Conservation (phyloP, 2,329 filamentous ascomycete species). For the Fusarium succisae region DNA sequence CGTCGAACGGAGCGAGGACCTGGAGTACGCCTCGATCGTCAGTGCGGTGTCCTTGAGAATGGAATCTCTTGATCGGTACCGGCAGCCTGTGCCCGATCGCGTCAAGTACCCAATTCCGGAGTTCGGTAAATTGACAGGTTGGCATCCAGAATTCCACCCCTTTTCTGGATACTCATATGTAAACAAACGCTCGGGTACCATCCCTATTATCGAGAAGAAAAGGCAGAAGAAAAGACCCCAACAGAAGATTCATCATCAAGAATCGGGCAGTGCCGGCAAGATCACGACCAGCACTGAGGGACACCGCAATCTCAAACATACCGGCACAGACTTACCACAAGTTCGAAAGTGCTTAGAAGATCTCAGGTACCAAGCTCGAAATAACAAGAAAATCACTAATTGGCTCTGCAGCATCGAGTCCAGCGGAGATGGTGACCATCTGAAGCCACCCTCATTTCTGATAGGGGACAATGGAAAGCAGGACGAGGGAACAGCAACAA, state of each 20-base stretch:
- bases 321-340: background rate
- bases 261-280: background rate
- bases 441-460: background rate
- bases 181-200: constrained; percentile 17
- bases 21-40: constrained; percentile 31
- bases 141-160: constrained; percentile 4
- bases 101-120: constrained; percentile 11
- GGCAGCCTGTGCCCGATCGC: background rate
- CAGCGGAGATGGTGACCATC: background rate
- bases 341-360: background rate
- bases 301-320: background rate
- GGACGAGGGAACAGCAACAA: background rate
- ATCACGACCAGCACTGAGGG: background rate
- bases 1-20: background rate
- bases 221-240: background rate
- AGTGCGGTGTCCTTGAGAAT: constrained; percentile 34
- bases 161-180: constrained; percentile 32
- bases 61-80: constrained; percentile 7
- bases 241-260: background rate
- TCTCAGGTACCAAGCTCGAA: background rate
- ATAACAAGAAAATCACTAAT: background rate
- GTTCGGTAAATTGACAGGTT: background rate
- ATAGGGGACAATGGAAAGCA: background rate
- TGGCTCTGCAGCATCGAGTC: constrained; percentile 10
- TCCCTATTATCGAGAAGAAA: background rate